These are phyloP conservation scores for Daldinia childiae DNA, from an alignment of 495 filamentous ascomycete species.

Conservation along the genomic window DNA sequence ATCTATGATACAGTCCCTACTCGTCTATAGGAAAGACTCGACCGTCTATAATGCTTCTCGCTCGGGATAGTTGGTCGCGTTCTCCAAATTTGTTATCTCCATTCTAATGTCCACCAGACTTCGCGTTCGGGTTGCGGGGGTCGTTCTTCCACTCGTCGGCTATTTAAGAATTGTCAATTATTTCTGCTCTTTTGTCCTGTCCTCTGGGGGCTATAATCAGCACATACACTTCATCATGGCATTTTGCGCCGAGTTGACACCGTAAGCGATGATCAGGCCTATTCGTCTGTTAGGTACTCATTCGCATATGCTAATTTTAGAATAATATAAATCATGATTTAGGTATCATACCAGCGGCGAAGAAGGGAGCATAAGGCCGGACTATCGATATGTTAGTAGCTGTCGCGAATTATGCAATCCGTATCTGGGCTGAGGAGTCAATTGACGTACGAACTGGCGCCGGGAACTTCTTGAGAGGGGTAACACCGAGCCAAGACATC, in stretches of 20 bases:
- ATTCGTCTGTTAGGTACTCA: slow-evolving; percentile 20
- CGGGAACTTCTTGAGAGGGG: slow-evolving; percentile 85
- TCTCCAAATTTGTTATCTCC: slow-evolving; percentile 31
- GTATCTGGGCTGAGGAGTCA: slow-evolving; percentile 18
- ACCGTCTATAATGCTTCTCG: slow-evolving; percentile 39
- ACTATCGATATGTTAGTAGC: slow-evolving; percentile 62
- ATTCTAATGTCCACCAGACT: slow-evolving; percentile 59
- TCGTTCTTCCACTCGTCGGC: slow-evolving; percentile 96
- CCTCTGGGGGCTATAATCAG: background rate
- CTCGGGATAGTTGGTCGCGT: slow-evolving; percentile 15
- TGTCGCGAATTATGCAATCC: slow-evolving; percentile 29
- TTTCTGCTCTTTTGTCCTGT: slow-evolving; percentile 1
- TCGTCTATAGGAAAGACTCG: slow-evolving; percentile 34
- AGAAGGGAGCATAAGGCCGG: slow-evolving; percentile 90
- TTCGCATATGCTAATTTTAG: background rate
- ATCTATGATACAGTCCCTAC: slow-evolving; percentile 46
- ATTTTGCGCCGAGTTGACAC: slow-evolving; percentile 80
- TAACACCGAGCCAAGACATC: slow-evolving; percentile 77
- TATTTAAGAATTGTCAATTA: slow-evolving; percentile 53
- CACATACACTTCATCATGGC: slow-evolving; percentile 76
- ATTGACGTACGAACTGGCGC: slow-evolving; percentile 80
- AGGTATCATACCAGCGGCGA: slow-evolving; percentile 88
- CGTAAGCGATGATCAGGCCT: slow-evolving; percentile 88
- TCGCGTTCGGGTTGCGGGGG: slow-evolving; percentile 83
- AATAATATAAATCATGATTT: slow-evolving; percentile 1